A percentile compares a stretch with the other conserved stretches of the same genome.
These are phyloP conservation scores for Blastomyces percursus DNA, from an alignment of 2,329 filamentous ascomycete genomes.

Conservation along the genomic window DNA sequence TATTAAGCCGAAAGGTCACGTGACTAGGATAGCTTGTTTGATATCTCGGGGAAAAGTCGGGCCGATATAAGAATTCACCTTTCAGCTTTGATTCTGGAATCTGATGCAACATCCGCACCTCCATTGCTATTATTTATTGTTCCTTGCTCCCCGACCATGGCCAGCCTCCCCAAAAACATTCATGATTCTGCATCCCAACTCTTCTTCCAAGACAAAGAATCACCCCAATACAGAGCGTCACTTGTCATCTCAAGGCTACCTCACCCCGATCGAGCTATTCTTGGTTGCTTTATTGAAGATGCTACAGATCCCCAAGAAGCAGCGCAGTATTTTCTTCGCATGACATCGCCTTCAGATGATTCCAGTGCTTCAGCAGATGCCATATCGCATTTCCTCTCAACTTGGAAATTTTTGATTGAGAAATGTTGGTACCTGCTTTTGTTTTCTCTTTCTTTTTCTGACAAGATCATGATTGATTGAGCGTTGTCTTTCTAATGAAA, in stretches of 20 bases:
- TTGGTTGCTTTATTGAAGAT: conserved; percentile 12
- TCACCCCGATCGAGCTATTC: conserved; percentile 15
- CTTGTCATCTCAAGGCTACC: conserved; percentile 12
- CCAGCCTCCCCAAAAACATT: conserved; percentile 12
- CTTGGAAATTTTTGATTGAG: conserved; percentile 13
- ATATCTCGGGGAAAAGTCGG: too few species aligned
- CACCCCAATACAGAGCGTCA: conserved; percentile 12
- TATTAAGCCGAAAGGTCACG: too few species aligned
- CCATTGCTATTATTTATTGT: too few species aligned
- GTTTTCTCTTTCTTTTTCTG: too few species aligned
- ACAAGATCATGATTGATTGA: not conserved
- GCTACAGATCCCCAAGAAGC: conserved; percentile 12
- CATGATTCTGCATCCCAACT: conserved; percentile 14
- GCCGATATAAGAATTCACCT: too few species aligned
- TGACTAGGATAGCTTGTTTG: too few species aligned
- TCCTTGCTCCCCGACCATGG: too few species aligned
- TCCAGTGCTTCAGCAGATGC: not conserved
- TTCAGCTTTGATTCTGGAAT: too few species aligned
- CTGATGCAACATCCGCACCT: too few species aligned
- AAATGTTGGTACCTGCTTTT: conserved; percentile 15
- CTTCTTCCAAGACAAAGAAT: conserved; percentile 14
- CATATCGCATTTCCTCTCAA: conserved; percentile 7
- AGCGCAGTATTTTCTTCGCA: conserved; percentile 12
- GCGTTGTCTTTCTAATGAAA: not conserved
- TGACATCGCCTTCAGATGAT: not conserved